Conservation (phyloP, 257 asterid species). For the Nicotiana tabacum region DNA sequence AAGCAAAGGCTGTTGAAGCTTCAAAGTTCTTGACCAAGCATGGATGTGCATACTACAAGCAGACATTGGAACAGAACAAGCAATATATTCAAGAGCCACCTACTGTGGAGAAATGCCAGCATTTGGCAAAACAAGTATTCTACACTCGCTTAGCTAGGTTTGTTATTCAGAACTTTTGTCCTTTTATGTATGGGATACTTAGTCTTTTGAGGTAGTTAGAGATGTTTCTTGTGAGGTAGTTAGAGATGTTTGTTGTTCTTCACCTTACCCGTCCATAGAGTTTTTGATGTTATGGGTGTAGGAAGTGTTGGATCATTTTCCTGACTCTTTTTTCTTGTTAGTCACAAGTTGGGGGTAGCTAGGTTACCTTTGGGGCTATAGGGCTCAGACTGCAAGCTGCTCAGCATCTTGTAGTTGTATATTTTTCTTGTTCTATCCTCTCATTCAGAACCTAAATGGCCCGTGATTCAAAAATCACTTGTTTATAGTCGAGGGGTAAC, state of each 20-base stretch:
- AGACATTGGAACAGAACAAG: slow-evolving; percentile 22
- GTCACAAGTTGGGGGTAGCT: background rate
- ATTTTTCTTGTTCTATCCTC: background rate
- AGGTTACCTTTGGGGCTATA: background rate
- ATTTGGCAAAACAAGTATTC: slow-evolving; percentile 16
- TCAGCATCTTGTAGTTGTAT: background rate
- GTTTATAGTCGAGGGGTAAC: background rate
- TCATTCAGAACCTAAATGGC: background rate
- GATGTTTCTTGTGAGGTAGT: background rate
- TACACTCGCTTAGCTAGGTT: slow-evolving; percentile 31
- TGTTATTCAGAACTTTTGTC: background rate
- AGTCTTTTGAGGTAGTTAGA: background rate
- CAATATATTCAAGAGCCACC: slow-evolving; percentile 27
- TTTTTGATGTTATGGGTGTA: background rate
- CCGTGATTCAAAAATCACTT: background rate
- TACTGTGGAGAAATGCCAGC: slow-evolving; percentile 26
- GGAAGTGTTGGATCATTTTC: background rate
- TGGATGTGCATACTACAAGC: slow-evolving; percentile 22
- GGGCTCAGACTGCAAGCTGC: background rate
- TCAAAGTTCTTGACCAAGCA: slow-evolving; percentile 19
- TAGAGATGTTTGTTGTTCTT: background rate
- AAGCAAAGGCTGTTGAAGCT: slow-evolving; percentile 22
- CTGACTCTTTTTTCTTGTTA: background rate
- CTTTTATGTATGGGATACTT: background rate
- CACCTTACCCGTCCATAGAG: background rate